Conservation (phyloP, 75 land plant species). For the Azolla pinnata region DNA sequence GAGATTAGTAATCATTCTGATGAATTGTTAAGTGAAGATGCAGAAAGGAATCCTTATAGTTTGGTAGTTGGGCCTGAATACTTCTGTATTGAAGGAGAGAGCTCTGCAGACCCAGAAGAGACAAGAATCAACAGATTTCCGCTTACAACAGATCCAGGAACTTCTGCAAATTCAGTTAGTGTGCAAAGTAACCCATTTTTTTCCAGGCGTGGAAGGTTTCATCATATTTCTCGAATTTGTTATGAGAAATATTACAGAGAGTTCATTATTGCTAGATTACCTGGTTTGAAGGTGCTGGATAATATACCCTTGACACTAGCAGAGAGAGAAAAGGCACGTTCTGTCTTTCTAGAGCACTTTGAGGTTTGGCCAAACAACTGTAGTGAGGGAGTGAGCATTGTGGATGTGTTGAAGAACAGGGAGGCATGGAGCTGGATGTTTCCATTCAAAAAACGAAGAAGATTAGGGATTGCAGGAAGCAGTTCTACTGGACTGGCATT, state of each 20-base stretch:
- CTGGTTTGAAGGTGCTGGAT: conserved; percentile 50
- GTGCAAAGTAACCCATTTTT: background rate
- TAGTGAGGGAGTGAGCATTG: conserved; percentile 41
- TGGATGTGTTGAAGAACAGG: conserved; percentile 40
- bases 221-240: conserved; percentile 60
- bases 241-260: conserved; percentile 68
- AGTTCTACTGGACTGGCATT: conserved; percentile 35
- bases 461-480: conserved; percentile 10
- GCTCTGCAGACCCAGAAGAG: too few relatives aligned
- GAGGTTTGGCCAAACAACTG: conserved; percentile 54
- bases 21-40: background rate
- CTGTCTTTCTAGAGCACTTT: conserved; percentile 37
- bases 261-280: conserved; percentile 49
- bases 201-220: conserved; percentile 10
- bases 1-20: background rate
- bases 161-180: background rate
- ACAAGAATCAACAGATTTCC: too few relatives aligned
- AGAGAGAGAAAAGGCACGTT: conserved; percentile 49
- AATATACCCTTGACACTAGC: conserved; percentile 41
- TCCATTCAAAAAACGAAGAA: conserved; percentile 10
- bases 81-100: too few relatives aligned
- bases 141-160: too few relatives aligned
- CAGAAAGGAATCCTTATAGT: too few relatives aligned
- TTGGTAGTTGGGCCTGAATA: too few relatives aligned
- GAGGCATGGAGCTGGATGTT: conserved; percentile 30